phyloP scores from a whole-genome alignment of 1,139 yeast genomes.

The Sugiyamaella paludigena region DNA sequence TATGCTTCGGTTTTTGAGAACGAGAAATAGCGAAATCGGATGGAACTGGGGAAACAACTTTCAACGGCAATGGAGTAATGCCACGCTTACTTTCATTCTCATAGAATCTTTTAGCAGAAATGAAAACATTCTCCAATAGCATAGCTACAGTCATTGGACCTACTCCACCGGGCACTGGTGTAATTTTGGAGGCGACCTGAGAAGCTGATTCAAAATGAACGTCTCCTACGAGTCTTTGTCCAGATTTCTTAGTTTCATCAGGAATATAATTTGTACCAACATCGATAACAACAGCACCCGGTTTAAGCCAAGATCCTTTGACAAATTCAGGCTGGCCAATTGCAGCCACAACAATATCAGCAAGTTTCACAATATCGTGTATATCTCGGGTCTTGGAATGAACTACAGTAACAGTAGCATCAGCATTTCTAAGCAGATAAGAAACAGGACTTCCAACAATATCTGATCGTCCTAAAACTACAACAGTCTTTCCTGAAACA shows the following conservation, averaged over 20 bases:
- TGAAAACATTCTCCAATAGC: conserved; percentile 79
- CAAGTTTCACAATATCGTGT: conserved; percentile 57
- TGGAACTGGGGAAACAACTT: conserved; percentile 82
- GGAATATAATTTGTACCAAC: conserved; percentile 92
- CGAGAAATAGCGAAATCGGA: conserved; percentile 91
- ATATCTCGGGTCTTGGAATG: conserved; percentile 75
- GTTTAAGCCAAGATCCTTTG: conserved; percentile 85
- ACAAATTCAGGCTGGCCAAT: conserved; percentile 82
- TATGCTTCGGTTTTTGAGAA: conserved; percentile 81
- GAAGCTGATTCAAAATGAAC: conserved; percentile 75
- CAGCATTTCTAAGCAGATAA: conserved; percentile 68
- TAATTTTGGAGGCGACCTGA: conserved; percentile 67
- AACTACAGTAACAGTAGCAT: conserved; percentile 82
- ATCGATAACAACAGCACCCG: conserved; percentile 84
- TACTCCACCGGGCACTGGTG: conserved; percentile 99
- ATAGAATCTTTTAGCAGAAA: conserved; percentile 61
- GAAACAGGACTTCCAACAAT: conserved; percentile 96
- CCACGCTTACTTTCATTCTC: conserved; percentile 29
- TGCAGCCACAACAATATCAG: conserved; percentile 91
- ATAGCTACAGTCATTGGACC: conserved; percentile 99
- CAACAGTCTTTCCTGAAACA: conserved; percentile 78
- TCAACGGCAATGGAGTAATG: conserved; percentile 59
- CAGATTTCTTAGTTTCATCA: conserved; percentile 74
- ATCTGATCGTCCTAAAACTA: conserved; percentile 92
- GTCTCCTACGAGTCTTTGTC: conserved; percentile 88